phyloP scores from a whole-genome alignment of 257 asterid genomes.

The Penstemon newberryi region DNA sequence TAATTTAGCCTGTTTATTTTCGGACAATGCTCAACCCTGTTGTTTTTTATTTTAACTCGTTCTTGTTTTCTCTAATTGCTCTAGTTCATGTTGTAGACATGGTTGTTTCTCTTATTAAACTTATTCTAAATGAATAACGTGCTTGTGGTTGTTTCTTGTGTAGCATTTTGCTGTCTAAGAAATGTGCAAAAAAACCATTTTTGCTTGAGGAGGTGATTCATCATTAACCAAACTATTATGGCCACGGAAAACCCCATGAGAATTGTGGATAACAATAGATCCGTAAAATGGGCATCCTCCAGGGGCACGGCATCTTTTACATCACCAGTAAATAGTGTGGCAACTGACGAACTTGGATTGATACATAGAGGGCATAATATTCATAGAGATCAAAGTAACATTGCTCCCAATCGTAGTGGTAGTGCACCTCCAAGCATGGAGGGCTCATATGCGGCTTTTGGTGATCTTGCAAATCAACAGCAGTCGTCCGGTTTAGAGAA shows the following conservation, averaged over 20 bases:
- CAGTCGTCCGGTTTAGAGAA: constrained; percentile 28
- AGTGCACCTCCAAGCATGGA: constrained; percentile 96
- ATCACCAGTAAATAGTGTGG: constrained; percentile 40
- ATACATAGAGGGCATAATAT: constrained; percentile 53
- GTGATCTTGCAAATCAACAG: constrained; percentile 43
- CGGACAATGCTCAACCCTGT: background rate
- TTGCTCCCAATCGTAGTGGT: constrained; percentile 71
- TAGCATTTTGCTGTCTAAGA: constrained; percentile 29
- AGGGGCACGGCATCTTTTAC: constrained; percentile 47
- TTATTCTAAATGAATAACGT: background rate
- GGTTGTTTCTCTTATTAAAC: constrained; percentile 8
- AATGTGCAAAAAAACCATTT: constrained; percentile 30
- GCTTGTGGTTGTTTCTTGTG: constrained; percentile 4
- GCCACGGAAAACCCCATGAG: constrained; percentile 87
- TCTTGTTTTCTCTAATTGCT: constrained; percentile 18
- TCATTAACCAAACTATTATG: constrained; percentile 39
- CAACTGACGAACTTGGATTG: constrained; percentile 67
- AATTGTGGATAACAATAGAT: constrained; percentile 52
- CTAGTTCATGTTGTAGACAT: background rate
- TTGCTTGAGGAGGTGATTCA: constrained; percentile 19
- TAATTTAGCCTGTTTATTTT: background rate
- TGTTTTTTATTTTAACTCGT: background rate
- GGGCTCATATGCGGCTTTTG: constrained; percentile 64
- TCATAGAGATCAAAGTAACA: constrained; percentile 43
- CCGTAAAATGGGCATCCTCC: constrained; percentile 61